phyloP scores from a whole-genome alignment of 108 stramenopile species.

The Chaetoceros muelleri region DNA sequence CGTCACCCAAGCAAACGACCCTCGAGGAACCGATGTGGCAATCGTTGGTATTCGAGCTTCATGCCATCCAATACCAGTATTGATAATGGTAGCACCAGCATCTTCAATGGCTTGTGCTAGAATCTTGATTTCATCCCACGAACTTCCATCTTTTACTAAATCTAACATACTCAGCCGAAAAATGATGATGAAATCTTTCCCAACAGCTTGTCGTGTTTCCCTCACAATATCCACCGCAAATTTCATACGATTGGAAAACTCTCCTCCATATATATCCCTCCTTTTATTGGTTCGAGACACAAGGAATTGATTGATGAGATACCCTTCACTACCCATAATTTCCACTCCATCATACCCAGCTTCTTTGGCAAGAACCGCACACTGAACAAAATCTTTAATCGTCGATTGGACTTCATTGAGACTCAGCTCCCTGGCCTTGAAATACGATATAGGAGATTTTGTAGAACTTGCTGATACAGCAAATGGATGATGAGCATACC shows the following conservation, averaged over 20 bases:
- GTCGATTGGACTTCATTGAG: conserved; percentile 61
- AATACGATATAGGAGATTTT: conserved; percentile 85
- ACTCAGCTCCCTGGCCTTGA: conserved; percentile 68
- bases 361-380: conserved; percentile 76
- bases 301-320: conserved; percentile 95
- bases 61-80: conserved; percentile 99
- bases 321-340: conserved; percentile 97
- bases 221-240: conserved; percentile 86
- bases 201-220: conserved; percentile 70
- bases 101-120: conserved; percentile 78
- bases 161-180: conserved; percentile 94
- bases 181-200: conserved; percentile 91
- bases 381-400: conserved; percentile 81
- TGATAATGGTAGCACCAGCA: conserved; percentile 92
- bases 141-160: conserved; percentile 85
- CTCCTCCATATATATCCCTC: conserved; percentile 81
- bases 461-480: conserved; percentile 77
- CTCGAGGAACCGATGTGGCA: conserved; percentile 93
- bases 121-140: conserved; percentile 86
- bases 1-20: conserved; percentile 89
- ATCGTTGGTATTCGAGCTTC: conserved; percentile 98
- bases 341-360: conserved; percentile 99
- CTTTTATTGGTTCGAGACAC: conserved; percentile 78
- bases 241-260: conserved; percentile 84
- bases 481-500: conserved; percentile 95